Conservation (phyloP, 345 rosid genomes). For the Linum tenue region DNA sequence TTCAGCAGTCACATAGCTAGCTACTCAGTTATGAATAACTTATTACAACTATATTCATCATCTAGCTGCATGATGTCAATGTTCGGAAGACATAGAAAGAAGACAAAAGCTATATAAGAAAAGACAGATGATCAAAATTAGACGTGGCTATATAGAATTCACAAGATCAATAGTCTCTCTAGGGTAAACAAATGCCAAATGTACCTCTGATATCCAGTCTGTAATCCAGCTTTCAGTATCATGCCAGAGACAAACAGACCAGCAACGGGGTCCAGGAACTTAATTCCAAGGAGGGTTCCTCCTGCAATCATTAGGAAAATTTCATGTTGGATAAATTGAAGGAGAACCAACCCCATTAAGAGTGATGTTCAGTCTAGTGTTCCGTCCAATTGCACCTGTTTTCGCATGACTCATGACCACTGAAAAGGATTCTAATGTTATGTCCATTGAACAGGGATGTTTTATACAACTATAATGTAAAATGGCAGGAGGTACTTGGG, state of each 20-base stretch:
- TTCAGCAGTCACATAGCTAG: too few relatives aligned
- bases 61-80: too few relatives aligned
- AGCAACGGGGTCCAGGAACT: constrained; percentile 85
- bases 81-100: neutral
- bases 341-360: neutral
- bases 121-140: neutral
- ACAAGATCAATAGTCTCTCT: neutral
- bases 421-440: too few relatives aligned
- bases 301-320: constrained; percentile 38
- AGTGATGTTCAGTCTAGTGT: too few relatives aligned
- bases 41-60: too few relatives aligned
- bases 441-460: too few relatives aligned
- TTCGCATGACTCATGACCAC: too few relatives aligned
- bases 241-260: constrained; percentile 83
- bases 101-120: too few relatives aligned
- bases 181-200: neutral
- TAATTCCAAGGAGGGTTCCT: constrained; percentile 33
- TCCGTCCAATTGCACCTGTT: too few relatives aligned
- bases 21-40: too few relatives aligned
- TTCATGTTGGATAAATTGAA: neutral
- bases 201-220: constrained; percentile 87
- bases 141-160: neutral
- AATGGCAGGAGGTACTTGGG: too few relatives aligned
- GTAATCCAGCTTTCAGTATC: constrained; percentile 73
- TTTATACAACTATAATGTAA: too few relatives aligned